phyloP scores from a whole-genome alignment of 2,329 filamentous ascomycete genomes.

The Fusarium subtropicale region DNA sequence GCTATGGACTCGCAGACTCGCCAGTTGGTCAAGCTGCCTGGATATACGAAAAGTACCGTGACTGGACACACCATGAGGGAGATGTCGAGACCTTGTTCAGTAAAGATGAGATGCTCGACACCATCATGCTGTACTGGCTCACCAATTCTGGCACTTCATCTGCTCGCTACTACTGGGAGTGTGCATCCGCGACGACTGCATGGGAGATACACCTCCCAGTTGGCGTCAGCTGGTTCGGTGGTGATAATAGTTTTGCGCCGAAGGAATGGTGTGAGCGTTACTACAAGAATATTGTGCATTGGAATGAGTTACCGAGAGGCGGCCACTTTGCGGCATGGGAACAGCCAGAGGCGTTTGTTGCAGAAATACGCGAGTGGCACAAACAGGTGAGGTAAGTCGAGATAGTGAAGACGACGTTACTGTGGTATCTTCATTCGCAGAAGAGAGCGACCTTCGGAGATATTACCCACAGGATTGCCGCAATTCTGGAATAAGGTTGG shows the following conservation, averaged over 20 bases:
- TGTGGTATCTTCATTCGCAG: not conserved
- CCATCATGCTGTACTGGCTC: slow-evolving; percentile 22
- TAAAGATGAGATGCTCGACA: slow-evolving; percentile 28
- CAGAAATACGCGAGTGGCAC: slow-evolving; percentile 1
- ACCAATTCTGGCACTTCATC: slow-evolving; percentile 16
- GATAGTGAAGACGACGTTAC: not conserved
- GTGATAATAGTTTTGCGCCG: slow-evolving; percentile 19
- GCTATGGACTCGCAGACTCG: slow-evolving; percentile 21
- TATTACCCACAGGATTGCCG: not conserved
- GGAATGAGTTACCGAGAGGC: not conserved
- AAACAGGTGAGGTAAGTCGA: not conserved
- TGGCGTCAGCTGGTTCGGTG: slow-evolving; percentile 20
- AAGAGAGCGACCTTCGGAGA: not conserved
- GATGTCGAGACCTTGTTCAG: slow-evolving; percentile 7
- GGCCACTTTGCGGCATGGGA: slow-evolving; percentile 12
- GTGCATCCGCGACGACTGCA: not conserved
- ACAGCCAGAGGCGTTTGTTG: not conserved
- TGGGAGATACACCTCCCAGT: slow-evolving; percentile 3
- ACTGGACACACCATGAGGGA: slow-evolving; percentile 19
- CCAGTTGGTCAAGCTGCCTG: slow-evolving; percentile 19
- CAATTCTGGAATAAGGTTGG: not conserved
- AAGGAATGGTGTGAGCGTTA: slow-evolving; percentile 12
- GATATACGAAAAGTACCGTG: slow-evolving; percentile 21
- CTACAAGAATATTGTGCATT: slow-evolving; percentile 1
- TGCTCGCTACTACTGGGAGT: slow-evolving; percentile 23